Evolutionary conservation across 257 asterid species (phyloP).

Genomic region (Lithospermum erythrorhizon): DNA sequence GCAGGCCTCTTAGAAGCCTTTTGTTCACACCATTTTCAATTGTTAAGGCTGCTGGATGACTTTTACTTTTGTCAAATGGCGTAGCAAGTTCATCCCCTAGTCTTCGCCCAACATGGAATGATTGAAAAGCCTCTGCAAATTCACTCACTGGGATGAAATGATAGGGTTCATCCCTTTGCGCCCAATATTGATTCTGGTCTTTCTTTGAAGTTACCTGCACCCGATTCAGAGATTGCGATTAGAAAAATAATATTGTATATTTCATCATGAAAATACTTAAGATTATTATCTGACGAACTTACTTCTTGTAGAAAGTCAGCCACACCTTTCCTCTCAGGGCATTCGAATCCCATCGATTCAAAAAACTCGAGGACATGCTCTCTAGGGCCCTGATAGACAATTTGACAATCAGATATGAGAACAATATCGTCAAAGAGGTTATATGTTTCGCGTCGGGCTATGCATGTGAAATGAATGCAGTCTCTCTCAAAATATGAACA

Average conservation of each 20-base stretch:
- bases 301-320: constrained; percentile 43
- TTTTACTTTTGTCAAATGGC: constrained; percentile 50
- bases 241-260: background rate
- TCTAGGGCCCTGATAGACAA: constrained; percentile 31
- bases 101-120: constrained; percentile 27
- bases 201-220: constrained; percentile 28
- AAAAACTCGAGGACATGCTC: constrained; percentile 25
- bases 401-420: constrained; percentile 25
- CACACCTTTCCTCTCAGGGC: constrained; percentile 34
- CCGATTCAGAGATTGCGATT: background rate
- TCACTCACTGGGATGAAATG: constrained; percentile 15
- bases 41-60: constrained; percentile 71
- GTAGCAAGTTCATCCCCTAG: constrained; percentile 37
- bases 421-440: constrained; percentile 31
- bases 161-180: constrained; percentile 20
- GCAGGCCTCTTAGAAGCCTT: constrained; percentile 47
- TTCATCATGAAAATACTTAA: background rate
- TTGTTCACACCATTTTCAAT: constrained; percentile 38
- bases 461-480: constrained; percentile 32
- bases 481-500: constrained; percentile 29
- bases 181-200: constrained; percentile 30
- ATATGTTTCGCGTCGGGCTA: constrained; percentile 34
- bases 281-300: background rate
- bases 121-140: constrained; percentile 21
- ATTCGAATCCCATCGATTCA: constrained; percentile 31